Evolutionary conservation across 2,329 filamentous ascomycete species (phyloP).

Genomic region (Epichloe festucae): DNA sequence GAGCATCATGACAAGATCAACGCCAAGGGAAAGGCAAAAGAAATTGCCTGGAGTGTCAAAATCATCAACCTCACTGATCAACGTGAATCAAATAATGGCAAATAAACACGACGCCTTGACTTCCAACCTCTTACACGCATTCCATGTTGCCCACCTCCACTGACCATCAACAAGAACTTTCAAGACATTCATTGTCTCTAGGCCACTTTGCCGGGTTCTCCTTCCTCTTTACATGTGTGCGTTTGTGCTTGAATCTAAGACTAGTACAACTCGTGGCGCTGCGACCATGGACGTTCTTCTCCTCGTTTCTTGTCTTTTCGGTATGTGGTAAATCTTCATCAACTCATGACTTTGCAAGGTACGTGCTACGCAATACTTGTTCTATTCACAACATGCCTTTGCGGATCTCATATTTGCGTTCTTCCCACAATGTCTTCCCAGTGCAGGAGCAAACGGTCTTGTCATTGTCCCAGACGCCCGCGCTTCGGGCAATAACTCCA

Average conservation of each 20-base stretch:
- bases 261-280: background rate
- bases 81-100: too few relatives aligned
- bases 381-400: slow-evolving; percentile 71
- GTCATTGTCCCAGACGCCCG: slow-evolving; percentile 97
- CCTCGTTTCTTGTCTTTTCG: background rate
- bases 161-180: background rate
- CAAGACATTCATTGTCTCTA: background rate
- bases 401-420: slow-evolving; percentile 75
- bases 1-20: background rate
- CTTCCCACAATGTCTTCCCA: slow-evolving; percentile 96
- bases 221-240: background rate
- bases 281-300: background rate
- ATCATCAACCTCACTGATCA: background rate
- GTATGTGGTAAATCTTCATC: background rate
- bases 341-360: background rate
- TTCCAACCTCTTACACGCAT: background rate
- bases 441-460: slow-evolving; percentile 98
- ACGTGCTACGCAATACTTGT: background rate
- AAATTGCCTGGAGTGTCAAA: slow-evolving; percentile 1
- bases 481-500: slow-evolving; percentile 87
- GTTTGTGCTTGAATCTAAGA: background rate
- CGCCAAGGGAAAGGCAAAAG: background rate
- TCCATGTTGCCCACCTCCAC: background rate
- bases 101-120: background rate
- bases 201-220: background rate